phyloP scores from a whole-genome alignment of 2,329 filamentous ascomycete species.

The Pestalotiopsis sp. region DNA sequence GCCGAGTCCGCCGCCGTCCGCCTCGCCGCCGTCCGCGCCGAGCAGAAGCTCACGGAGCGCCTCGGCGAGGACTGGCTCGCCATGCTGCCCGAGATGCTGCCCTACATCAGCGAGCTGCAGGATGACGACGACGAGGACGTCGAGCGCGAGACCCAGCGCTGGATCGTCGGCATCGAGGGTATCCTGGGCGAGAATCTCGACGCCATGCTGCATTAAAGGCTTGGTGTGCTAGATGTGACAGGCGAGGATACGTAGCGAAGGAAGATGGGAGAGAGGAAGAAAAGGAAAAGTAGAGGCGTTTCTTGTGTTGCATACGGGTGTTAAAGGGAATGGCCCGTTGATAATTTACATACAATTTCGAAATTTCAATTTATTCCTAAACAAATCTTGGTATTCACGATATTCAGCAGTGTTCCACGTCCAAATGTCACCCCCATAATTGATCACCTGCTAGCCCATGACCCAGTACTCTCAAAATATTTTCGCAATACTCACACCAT shows the following conservation, averaged over 20 bases:
- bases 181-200: slow-evolving; percentile 90
- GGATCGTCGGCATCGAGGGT: slow-evolving; percentile 89
- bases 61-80: slow-evolving; percentile 93
- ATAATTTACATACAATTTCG: not conserved
- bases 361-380: not conserved
- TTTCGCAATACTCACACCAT: too few species aligned
- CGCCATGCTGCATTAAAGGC: slow-evolving; percentile 78
- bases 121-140: slow-evolving; percentile 96
- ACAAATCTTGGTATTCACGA: too few species aligned
- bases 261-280: not conserved
- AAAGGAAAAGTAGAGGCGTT: not conserved
- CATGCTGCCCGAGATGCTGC: slow-evolving; percentile 91
- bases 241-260: not conserved
- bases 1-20: slow-evolving; percentile 72
- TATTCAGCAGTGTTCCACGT: too few species aligned
- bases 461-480: too few species aligned
- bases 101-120: slow-evolving; percentile 91
- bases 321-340: not conserved
- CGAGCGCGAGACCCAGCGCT: slow-evolving; percentile 84
- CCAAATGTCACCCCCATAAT: too few species aligned
- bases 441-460: too few species aligned
- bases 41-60: slow-evolving; percentile 77
- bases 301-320: not conserved
- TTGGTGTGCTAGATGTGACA: not conserved
- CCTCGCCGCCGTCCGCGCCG: slow-evolving; percentile 78